These are phyloP conservation scores for Poronia punctata DNA, from an alignment of 495 filamentous ascomycete genomes.

Conservation along the genomic window DNA sequence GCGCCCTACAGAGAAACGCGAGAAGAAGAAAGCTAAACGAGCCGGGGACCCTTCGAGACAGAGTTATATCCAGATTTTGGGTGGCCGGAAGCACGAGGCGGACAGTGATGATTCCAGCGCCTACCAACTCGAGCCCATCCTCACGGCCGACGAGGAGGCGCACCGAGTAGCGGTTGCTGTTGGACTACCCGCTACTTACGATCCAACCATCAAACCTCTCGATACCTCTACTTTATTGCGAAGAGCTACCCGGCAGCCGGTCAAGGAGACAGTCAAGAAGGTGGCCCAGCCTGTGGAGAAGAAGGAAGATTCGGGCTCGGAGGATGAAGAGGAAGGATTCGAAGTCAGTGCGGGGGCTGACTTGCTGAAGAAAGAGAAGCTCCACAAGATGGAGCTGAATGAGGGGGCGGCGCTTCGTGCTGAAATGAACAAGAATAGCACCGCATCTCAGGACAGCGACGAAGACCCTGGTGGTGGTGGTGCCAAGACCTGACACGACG, in stretches of 20 bases:
- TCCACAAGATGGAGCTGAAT: conserved; percentile 49
- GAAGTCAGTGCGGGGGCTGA: conserved; percentile 35
- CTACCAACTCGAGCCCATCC: conserved; percentile 40
- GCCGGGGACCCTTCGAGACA: conserved; percentile 69
- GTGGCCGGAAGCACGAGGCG: conserved; percentile 55
- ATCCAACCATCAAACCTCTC: conserved; percentile 47
- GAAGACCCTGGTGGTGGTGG: conserved; percentile 24
- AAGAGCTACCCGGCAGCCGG: conserved; percentile 18
- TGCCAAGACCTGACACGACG: conserved; percentile 23
- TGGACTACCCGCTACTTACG: conserved; percentile 53
- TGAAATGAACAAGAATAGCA: conserved; percentile 19
- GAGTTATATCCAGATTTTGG: conserved; percentile 74
- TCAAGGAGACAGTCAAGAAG: conserved; percentile 17
- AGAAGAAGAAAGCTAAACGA: conserved; percentile 88
- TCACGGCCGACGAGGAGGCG: conserved; percentile 57
- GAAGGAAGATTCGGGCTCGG: conserved; percentile 43
- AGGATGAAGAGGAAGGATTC: conserved; percentile 45
- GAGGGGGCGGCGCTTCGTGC: conserved; percentile 42
- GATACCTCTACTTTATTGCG: conserved; percentile 28
- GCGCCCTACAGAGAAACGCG: conserved; percentile 78
- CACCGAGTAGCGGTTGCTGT: conserved; percentile 64
- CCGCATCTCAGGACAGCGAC: conserved; percentile 26
- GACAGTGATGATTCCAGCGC: conserved; percentile 38
- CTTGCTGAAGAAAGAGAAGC: conserved; percentile 39
- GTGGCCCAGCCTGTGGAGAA: conserved; percentile 17